A percentile compares a stretch with the other conserved stretches of the same genome.
Conservation (phyloP, 2,329 filamentous ascomycete species). For the Diaporthe citri region DNA sequence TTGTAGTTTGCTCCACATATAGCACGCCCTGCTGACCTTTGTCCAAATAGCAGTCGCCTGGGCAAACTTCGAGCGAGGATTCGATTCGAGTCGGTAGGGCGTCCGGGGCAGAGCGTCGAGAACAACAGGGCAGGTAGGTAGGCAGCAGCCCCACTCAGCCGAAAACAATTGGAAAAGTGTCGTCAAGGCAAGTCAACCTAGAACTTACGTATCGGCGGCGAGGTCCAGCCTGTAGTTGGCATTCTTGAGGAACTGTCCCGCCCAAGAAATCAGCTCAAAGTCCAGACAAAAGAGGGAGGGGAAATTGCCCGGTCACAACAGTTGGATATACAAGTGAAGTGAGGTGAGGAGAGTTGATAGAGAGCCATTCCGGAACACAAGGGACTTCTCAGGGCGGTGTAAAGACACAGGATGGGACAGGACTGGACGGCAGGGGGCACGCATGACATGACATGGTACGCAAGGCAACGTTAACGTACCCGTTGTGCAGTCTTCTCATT, state of each 20-base stretch:
- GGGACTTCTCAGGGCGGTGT: background rate
- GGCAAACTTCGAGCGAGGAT: constrained; percentile 4
- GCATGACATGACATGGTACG: background rate
- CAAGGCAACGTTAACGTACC: constrained; percentile 30
- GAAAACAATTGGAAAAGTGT: background rate
- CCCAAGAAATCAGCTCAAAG: constrained; percentile 18
- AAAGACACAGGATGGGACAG: background rate
- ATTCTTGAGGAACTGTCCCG: constrained; percentile 61
- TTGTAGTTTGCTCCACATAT: background rate
- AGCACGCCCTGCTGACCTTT: background rate
- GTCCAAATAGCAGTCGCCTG: background rate
- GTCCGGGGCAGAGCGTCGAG: background rate
- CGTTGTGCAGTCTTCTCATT: constrained; percentile 41
- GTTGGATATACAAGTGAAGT: background rate
- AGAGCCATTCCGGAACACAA: background rate
- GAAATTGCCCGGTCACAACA: background rate
- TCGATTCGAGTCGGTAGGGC: background rate
- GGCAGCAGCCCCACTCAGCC: constrained; percentile 4
- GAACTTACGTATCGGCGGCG: constrained; percentile 70
- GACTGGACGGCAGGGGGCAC: background rate
- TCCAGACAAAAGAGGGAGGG: background rate
- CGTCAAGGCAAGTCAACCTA: constrained; percentile 37
- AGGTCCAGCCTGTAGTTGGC: constrained; percentile 64
- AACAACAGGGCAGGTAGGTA: background rate
- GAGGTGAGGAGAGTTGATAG: background rate